Conservation (phyloP, 2,329 filamentous ascomycete species). For the Fusarium musae region DNA sequence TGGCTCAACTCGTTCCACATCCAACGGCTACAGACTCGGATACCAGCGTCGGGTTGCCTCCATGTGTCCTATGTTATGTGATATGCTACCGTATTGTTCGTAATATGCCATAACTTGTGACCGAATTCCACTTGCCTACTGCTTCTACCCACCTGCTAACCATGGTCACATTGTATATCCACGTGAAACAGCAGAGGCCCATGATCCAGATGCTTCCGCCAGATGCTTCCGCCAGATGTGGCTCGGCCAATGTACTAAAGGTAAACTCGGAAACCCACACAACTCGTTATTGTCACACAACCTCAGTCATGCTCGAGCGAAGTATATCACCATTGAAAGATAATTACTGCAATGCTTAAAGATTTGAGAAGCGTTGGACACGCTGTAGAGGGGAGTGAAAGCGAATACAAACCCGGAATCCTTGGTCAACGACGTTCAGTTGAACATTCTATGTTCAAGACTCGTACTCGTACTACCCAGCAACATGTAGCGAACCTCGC, state of each 20-base stretch:
- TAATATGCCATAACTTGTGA: not conserved
- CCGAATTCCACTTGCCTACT: not conserved
- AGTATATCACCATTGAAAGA: not conserved
- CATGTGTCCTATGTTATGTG: constrained; percentile 14
- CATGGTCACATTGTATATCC: not conserved
- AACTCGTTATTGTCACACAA: not conserved
- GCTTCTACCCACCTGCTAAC: not conserved
- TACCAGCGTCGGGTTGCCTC: constrained; percentile 10
- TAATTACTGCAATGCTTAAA: not conserved
- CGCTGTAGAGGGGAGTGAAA: not conserved
- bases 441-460: not conserved
- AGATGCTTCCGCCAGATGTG: not conserved
- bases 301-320: not conserved
- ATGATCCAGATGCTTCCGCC: not conserved
- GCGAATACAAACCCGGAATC: not conserved
- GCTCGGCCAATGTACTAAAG: not conserved
- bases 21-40: not conserved
- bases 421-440: not conserved
- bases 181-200: not conserved
- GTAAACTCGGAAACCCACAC: not conserved
- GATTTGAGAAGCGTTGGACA: not conserved
- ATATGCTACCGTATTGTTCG: not conserved
- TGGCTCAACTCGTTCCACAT: constrained; percentile 10
- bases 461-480: not conserved
- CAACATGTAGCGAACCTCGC: not conserved